Percentiles rank a stretch among this genome's conserved stretches.
These are phyloP conservation scores for Pseudocercospora cruenta DNA, from an alignment of 2,329 filamentous ascomycete genomes.

Conservation along the genomic window DNA sequence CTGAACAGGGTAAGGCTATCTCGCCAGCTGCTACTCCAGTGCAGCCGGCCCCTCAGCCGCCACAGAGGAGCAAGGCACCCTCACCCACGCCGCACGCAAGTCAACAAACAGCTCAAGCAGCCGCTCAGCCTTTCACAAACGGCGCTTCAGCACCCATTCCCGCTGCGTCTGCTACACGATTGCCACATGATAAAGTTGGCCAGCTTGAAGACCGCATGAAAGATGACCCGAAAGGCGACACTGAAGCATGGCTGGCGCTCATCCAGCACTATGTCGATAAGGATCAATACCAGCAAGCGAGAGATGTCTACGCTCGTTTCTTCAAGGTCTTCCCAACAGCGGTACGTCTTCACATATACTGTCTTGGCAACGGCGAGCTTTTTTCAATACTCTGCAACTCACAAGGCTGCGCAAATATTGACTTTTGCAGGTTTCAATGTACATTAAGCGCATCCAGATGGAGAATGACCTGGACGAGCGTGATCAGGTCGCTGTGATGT, in stretches of 20 bases:
- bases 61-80: constrained; percentile 21
- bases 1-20: constrained; percentile 31
- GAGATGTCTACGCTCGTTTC: constrained; percentile 82
- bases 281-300: constrained; percentile 79
- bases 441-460: constrained; percentile 86
- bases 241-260: constrained; percentile 87
- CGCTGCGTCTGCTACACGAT: constrained; percentile 41
- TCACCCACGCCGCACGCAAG: constrained; percentile 21
- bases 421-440: constrained; percentile 75
- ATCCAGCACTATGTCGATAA: constrained; percentile 83
- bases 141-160: constrained; percentile 19
- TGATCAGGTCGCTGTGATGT: constrained; percentile 77
- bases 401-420: constrained; percentile 3
- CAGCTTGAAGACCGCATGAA: constrained; percentile 88
- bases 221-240: constrained; percentile 88
- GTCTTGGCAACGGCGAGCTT: background rate
- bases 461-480: constrained; percentile 87
- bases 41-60: constrained; percentile 21
- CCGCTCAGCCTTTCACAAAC: constrained; percentile 17
- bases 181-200: constrained; percentile 74
- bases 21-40: constrained; percentile 34
- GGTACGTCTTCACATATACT: constrained; percentile 62
- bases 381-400: background rate
- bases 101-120: constrained; percentile 19
- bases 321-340: constrained; percentile 85